Base-by-base conservation (phyloP, 176 grass and related monocot species). In the Saccharum officinarum region DNA sequence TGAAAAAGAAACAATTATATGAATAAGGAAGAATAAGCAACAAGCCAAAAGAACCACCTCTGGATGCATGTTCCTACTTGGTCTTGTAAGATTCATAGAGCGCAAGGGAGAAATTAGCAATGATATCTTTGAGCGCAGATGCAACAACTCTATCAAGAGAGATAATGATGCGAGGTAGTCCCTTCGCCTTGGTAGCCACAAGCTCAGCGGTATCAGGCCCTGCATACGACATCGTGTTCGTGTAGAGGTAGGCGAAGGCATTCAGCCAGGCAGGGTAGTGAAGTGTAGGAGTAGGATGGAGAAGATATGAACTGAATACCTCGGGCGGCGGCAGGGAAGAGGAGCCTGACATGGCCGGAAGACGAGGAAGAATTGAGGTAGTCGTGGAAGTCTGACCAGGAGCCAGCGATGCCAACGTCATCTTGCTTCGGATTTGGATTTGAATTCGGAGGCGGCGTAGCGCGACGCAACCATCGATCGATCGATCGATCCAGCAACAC, bases 401-500 rank as follows among this genome's bases (percentile, higher is more conserved):
- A 90, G 61, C 97, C 91, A 46, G 88, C 91, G 69, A 98, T 91
- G 64, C 93, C 97, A 81, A 98, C 88, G 52, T 89, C 93, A 76
- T 96, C 93, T 89, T 90, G 93, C 93, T 98, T 46, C 7, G 14
- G 70, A 73, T 92, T 83, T 11, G 25, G 16, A 79, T 26, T 59
- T 3, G 13, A 38, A 25, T 60, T 42, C 4, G 16, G n/a, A 54
- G 14, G n/a, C n/a, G 57, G 55, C 55, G 0, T 3, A 17, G 15
- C 47, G 47, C 47, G 3, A 47, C 6, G 54, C 20, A 60, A 60
- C 55, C 55, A 60, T 20, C 55, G 3, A 59, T 59, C n/a, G n/a
- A n/a, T n/a, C n/a, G n/a, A n/a, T n/a, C 1, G 22, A 61, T 25
- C 10, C n/a, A 61, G 57, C 82, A 41, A 28, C n/a, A 59, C n/a